Evolutionary conservation across 2,329 filamentous ascomycete species (phyloP).

Genomic region (Diaporthe velutina): DNA sequence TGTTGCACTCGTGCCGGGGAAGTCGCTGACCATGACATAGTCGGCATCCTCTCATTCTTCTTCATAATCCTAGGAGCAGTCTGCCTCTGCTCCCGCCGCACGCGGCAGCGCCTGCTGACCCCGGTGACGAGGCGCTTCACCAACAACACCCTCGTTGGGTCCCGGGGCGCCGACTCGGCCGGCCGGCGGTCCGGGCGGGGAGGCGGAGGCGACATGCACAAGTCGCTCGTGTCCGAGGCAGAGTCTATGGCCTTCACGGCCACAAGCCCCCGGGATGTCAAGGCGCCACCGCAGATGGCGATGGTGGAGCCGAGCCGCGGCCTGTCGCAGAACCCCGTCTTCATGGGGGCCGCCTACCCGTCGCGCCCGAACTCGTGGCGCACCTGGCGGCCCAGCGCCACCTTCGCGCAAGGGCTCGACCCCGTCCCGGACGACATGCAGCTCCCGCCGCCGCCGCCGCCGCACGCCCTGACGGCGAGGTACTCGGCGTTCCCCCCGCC

Average conservation of each 20-base stretch:
- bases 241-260: background rate
- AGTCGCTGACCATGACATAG: background rate
- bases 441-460: constrained; percentile 4
- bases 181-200: background rate
- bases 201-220: background rate
- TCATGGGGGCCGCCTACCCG: background rate
- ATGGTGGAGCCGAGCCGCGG: background rate
- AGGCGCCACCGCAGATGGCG: constrained; percentile 1
- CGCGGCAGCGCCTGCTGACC: background rate
- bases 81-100: constrained; percentile 29
- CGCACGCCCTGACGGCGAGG: background rate
- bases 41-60: background rate
- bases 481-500: constrained; percentile 6
- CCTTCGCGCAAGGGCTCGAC: constrained; percentile 7
- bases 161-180: background rate
- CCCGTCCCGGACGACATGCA: background rate
- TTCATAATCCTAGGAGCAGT: constrained; percentile 17
- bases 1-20: background rate
- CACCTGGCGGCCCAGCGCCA: constrained; percentile 13
- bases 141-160: background rate
- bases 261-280: background rate
- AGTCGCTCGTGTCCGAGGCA: constrained; percentile 9
- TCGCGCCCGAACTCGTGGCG: background rate
- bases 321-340: constrained; percentile 16
- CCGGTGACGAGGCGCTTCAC: constrained; percentile 4